A percentile compares a stretch with the other conserved stretches of the same genome.
Conservation (phyloP, 2,329 filamentous ascomycete species). For the Aspergillus niger region DNA sequence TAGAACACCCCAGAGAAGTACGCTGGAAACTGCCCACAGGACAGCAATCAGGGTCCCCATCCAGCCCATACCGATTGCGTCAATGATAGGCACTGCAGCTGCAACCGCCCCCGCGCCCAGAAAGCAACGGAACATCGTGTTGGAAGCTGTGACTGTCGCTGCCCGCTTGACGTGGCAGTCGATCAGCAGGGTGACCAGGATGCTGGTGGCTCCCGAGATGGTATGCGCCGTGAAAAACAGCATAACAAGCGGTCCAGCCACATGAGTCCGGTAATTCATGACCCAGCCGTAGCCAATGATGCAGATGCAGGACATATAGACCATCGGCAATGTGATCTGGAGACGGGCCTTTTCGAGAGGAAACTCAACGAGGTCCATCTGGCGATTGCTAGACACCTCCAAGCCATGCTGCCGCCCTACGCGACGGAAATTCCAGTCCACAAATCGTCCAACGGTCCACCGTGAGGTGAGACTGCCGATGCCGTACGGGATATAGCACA, state of each 20-base stretch:
- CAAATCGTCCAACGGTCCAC: constrained; percentile 36
- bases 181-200: constrained; percentile 23
- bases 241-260: constrained; percentile 22
- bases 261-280: constrained; percentile 12
- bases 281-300: constrained; percentile 17
- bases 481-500: constrained; percentile 27
- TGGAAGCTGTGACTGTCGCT: constrained; percentile 25
- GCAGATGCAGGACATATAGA: not conserved
- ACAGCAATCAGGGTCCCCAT: constrained; percentile 12
- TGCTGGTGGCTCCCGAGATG: constrained; percentile 12
- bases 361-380: constrained; percentile 19
- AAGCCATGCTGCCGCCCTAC: constrained; percentile 56
- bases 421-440: constrained; percentile 73
- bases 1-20: not conserved
- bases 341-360: not conserved
- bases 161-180: constrained; percentile 20
- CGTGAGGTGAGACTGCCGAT: constrained; percentile 31
- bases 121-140: constrained; percentile 21
- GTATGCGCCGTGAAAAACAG: constrained; percentile 24
- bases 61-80: constrained; percentile 26
- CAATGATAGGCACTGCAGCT: constrained; percentile 23
- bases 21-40: not conserved
- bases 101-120: constrained; percentile 23
- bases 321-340: not conserved
- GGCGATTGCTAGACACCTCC: constrained; percentile 45